Conservation (phyloP, 78 protist genomes). For the Emiliania huxleyi region DNA sequence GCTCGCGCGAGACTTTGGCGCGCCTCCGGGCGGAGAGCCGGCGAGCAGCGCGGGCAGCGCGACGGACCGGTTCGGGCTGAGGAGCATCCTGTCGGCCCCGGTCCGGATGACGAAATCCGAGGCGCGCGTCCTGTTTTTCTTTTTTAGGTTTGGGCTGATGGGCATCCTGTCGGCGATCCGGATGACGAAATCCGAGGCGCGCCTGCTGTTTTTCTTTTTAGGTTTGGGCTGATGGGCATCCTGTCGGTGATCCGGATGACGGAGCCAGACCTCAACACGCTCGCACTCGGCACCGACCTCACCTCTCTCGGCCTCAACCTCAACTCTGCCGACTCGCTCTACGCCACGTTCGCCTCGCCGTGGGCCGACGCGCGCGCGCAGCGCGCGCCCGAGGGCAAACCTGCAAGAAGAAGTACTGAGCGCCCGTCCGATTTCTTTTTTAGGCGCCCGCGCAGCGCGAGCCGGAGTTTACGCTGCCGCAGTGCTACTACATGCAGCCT, state of each 20-base stretch:
- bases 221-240: slow-evolving; percentile 81
- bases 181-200: too few relatives aligned
- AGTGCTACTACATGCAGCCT: slow-evolving; percentile 75
- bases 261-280: slow-evolving; percentile 77
- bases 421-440: not conserved
- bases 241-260: slow-evolving; percentile 74
- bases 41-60: not conserved
- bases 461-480: slow-evolving; percentile 78
- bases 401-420: slow-evolving; percentile 9
- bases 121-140: too few relatives aligned
- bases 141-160: slow-evolving; percentile 70
- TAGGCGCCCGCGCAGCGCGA: slow-evolving; percentile 42
- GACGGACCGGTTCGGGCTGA: slow-evolving; percentile 52
- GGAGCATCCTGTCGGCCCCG: slow-evolving; percentile 76
- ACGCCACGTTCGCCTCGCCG: slow-evolving; percentile 79
- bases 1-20: slow-evolving; percentile 18
- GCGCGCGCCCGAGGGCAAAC: slow-evolving; percentile 55
- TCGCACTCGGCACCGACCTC: slow-evolving; percentile 88
- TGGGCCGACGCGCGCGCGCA: slow-evolving; percentile 66
- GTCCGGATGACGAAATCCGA: too few relatives aligned
- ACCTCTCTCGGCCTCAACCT: slow-evolving; percentile 88
- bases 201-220: too few relatives aligned
- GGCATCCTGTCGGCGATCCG: slow-evolving; percentile 82
- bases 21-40: too few relatives aligned
- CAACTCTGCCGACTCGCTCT: slow-evolving; percentile 72